Percentiles rank a stretch among this genome's conserved stretches.
Evolutionary conservation across 2,329 filamentous ascomycete species (phyloP).

Genomic region (Sclerotinia subarctica): DNA sequence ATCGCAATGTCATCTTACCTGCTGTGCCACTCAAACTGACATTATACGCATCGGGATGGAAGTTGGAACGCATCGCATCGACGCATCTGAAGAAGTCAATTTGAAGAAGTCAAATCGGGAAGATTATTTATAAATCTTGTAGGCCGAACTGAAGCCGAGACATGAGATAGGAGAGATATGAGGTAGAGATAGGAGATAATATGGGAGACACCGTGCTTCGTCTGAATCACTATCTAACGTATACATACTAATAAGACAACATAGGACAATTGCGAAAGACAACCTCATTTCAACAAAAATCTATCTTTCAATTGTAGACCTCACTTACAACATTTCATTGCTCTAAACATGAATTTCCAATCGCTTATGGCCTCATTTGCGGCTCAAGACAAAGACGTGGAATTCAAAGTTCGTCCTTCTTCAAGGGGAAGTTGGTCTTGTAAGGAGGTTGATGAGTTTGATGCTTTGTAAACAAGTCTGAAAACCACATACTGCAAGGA

Average conservation of each 20-base stretch:
- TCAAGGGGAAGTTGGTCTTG: slow-evolving; percentile 13
- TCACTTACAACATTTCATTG: too few relatives aligned
- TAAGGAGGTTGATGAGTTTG: slow-evolving; percentile 27
- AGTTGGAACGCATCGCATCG: not conserved
- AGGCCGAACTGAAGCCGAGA: slow-evolving; percentile 5
- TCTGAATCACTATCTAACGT: not conserved
- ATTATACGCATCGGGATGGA: not conserved
- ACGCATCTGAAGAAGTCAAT: not conserved
- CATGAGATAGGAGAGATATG: too few relatives aligned
- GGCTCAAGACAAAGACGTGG: not conserved
- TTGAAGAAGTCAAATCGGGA: not conserved
- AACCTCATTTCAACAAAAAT: too few relatives aligned
- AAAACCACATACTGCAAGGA: not conserved
- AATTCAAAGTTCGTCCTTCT: not conserved
- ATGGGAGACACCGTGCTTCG: not conserved
- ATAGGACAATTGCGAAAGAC: not conserved
- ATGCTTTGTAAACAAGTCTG: slow-evolving; percentile 23
- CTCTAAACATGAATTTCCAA: slow-evolving; percentile 4
- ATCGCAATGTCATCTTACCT: too few relatives aligned
- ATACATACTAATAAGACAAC: too few relatives aligned
- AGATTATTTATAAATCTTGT: not conserved
- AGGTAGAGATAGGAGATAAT: too few relatives aligned
- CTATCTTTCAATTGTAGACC: not conserved
- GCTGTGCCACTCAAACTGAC: not conserved
- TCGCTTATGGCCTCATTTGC: not conserved